These are phyloP conservation scores for Climacium dendroides DNA, from an alignment of 225 moss, liverwort and hornwort genomes.

Conservation along the genomic window DNA sequence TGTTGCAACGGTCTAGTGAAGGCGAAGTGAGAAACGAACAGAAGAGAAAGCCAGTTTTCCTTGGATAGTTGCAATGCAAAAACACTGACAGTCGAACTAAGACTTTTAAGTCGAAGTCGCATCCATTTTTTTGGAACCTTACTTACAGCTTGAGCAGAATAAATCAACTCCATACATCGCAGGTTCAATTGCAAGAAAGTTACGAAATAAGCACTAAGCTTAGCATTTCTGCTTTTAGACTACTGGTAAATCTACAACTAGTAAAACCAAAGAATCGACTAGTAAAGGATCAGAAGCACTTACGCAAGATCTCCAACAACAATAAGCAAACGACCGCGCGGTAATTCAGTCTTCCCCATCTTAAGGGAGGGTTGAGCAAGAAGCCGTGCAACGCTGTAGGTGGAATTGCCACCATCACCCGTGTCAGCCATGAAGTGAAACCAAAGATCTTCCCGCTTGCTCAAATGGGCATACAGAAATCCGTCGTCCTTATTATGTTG, in stretches of 20 bases:
- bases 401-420: constrained; percentile 99
- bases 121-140: not conserved
- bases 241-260: not conserved
- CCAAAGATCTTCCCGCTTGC: constrained; percentile 80
- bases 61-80: not conserved
- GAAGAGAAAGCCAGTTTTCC: not conserved
- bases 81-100: not conserved
- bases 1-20: constrained; percentile 21
- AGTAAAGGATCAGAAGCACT: constrained; percentile 5
- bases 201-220: not conserved
- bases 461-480: constrained; percentile 56
- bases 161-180: not conserved
- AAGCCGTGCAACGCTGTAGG: constrained; percentile 81
- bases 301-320: constrained; percentile 99
- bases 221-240: not conserved
- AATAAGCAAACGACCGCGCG: constrained; percentile 80
- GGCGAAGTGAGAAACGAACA: not conserved
- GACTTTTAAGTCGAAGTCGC: not conserved
- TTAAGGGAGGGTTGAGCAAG: constrained; percentile 85
- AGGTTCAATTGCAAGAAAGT: not conserved
- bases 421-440: constrained; percentile 99
- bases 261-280: not conserved
- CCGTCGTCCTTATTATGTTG: constrained; percentile 52
- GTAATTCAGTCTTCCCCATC: constrained; percentile 64
- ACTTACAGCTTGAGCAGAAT: not conserved